Conservation (phyloP, 768 basidiomycete species). For the Vishniacozyma victoriae region DNA sequence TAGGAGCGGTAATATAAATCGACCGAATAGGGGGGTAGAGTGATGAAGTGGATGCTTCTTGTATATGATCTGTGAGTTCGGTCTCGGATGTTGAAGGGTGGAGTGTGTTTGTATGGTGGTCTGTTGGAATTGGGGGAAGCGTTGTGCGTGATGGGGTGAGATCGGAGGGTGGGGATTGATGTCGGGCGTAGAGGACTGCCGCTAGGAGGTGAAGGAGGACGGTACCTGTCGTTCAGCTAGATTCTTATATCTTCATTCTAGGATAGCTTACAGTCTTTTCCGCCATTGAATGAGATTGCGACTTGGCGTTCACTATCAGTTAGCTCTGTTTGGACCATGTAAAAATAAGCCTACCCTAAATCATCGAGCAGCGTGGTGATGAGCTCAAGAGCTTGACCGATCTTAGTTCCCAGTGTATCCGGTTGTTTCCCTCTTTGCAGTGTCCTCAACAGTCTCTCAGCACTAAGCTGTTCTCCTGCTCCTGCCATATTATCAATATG, state of each 20-base stretch:
- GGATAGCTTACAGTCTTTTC: constrained; percentile 75
- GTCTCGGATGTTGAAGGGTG: background rate
- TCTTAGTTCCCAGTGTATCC: constrained; percentile 29
- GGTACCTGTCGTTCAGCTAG: constrained; percentile 58
- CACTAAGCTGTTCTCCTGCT: background rate
- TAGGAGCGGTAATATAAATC: constrained; percentile 86
- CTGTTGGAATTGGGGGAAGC: background rate
- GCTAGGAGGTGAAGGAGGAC: constrained; percentile 87
- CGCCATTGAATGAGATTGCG: constrained; percentile 94
- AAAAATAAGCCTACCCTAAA: constrained; percentile 63
- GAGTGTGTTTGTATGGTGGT: background rate
- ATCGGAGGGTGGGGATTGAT: constrained; percentile 3
- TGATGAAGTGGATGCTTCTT: background rate
- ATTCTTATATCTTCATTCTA: background rate
- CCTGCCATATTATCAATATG: too few species aligned
- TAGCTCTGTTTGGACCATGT: background rate
- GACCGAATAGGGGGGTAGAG: constrained; percentile 42
- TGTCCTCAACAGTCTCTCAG: constrained; percentile 22
- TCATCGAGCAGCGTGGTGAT: constrained; percentile 70
- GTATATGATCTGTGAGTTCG: too few species aligned
- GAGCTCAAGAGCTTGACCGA: constrained; percentile 74
- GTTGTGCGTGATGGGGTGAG: background rate
- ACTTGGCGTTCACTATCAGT: constrained; percentile 56
- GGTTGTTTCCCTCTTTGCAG: constrained; percentile 19
- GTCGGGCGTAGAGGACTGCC: constrained; percentile 55